Evolutionary conservation across 371 early-diverging fungal genomes (phyloP), one percentile per base, ranked within the genome.

Genomic region (Mucor piriformis): DNA sequence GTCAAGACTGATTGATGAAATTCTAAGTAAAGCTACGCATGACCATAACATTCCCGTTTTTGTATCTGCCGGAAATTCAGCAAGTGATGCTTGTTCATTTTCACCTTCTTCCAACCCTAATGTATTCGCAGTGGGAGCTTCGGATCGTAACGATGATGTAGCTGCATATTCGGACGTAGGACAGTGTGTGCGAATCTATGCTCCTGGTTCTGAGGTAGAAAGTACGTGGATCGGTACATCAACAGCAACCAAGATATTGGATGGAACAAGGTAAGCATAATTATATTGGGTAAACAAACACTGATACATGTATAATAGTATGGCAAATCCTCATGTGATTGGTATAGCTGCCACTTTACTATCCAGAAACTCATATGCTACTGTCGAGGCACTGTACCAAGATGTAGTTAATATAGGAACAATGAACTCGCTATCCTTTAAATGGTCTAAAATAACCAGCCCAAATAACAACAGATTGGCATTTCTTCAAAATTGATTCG

Each of bases 61-160:
- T 67, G 79, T 80, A 0, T 91, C 93, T n/a, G 91, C 93, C 5
- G 94, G 93, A 0, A 91, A 92, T 61, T 75, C 74, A 3, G 74
- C 71, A 0, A 69, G 71, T 24, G 77, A 85, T 59, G 89, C 92
- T 5, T 93, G 93, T 58, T 72, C 77, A 25, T 85, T 75, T 64
- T 86, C 88, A 7, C 92, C 92, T 42, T 85, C 84, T 15, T 77
- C 85, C 2, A 82, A 77, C 23, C 69, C 72, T 11, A 65, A 79
- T 63, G 89, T 83, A 4, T 82, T 92, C 59, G 77, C 90, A 8
- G 89, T 90, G 2, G 94, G 92, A 10, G 83, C 87, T 3, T 63
- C 81, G 0, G 76, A 78, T 40, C 49, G 56, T 15, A 34, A 66
- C 7, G 87, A 87, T 47, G 52, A 24, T 11, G 64, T 75, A 21